Conservation (phyloP, 2,329 filamentous ascomycete genomes). For the Trichoderma atroviride region DNA sequence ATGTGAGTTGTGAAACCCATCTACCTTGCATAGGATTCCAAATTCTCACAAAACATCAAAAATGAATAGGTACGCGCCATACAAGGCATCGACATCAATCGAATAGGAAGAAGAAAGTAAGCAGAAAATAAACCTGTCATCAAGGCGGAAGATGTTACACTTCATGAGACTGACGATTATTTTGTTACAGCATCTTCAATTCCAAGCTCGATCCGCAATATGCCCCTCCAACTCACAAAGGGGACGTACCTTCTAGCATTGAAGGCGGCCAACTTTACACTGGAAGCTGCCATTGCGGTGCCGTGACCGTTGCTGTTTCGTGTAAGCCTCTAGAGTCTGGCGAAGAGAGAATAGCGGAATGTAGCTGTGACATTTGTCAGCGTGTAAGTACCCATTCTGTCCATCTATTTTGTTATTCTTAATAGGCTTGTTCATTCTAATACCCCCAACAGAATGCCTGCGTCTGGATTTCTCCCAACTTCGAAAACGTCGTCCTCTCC, state of each 20-base stretch:
- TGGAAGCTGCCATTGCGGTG: constrained; percentile 58
- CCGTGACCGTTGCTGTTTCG: constrained; percentile 48
- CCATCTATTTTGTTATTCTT: background rate
- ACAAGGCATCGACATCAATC: constrained; percentile 40
- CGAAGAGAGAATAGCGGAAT: constrained; percentile 41
- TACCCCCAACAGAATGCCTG: constrained; percentile 44
- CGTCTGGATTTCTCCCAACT: constrained; percentile 49
- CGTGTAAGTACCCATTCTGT: constrained; percentile 37
- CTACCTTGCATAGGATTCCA: background rate
- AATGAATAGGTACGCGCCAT: background rate
- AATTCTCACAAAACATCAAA: background rate
- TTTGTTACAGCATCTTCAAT: background rate
- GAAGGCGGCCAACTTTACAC: constrained; percentile 48
- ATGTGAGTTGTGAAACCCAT: constrained; percentile 16
- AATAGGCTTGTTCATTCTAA: background rate
- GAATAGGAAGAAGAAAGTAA: constrained; percentile 46
- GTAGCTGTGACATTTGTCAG: constrained; percentile 56
- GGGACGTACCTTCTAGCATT: constrained; percentile 42
- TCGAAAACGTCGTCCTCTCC: constrained; percentile 45
- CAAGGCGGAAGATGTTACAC: constrained; percentile 29
- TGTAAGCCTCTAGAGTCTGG: constrained; percentile 45
- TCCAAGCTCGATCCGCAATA: constrained; percentile 34
- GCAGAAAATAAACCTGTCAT: constrained; percentile 40
- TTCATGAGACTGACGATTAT: background rate
- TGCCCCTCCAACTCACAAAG: constrained; percentile 43